A percentile compares a stretch with the other conserved stretches of the same genome.
Conservation (phyloP, 352 stramenopile species). For the Pythium pectinolyticum region DNA sequence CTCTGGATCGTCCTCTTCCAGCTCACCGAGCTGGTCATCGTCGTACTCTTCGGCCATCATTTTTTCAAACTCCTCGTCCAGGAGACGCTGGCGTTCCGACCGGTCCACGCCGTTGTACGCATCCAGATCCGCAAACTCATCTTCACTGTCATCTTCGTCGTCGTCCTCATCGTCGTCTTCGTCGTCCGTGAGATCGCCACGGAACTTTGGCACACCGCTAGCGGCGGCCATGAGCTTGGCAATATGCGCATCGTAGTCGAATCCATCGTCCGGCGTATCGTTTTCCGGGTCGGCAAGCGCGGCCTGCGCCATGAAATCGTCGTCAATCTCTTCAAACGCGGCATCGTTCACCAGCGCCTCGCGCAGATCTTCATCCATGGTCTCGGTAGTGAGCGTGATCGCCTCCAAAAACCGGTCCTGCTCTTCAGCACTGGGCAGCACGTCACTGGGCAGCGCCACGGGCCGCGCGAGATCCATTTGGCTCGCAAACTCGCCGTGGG, state of each 20-base stretch:
- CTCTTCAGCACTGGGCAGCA: constrained; percentile 65
- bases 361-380: constrained; percentile 86
- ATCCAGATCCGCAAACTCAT: constrained; percentile 42
- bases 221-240: constrained; percentile 90
- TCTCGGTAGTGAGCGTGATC: constrained; percentile 81
- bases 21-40: constrained; percentile 72
- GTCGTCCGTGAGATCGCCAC: constrained; percentile 68
- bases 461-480: constrained; percentile 54
- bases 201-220: constrained; percentile 66
- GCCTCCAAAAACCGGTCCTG: constrained; percentile 79
- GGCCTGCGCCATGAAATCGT: constrained; percentile 90
- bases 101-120: constrained; percentile 41
- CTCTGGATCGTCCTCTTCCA: constrained; percentile 77
- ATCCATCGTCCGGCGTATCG: constrained; percentile 46
- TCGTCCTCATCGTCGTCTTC: constrained; percentile 52
- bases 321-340: constrained; percentile 88
- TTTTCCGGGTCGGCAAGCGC: constrained; percentile 49
- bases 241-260: constrained; percentile 94
- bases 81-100: constrained; percentile 78
- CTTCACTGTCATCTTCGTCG: constrained; percentile 84
- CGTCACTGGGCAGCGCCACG: constrained; percentile 66
- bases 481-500: constrained; percentile 65
- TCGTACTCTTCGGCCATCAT: constrained; percentile 83
- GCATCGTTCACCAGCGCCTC: constrained; percentile 83
- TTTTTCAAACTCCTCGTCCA: constrained; percentile 90